Evolutionary conservation across 192 early-diverging fungal species (phyloP).

Genomic region (Umbelopsis sp.): DNA sequence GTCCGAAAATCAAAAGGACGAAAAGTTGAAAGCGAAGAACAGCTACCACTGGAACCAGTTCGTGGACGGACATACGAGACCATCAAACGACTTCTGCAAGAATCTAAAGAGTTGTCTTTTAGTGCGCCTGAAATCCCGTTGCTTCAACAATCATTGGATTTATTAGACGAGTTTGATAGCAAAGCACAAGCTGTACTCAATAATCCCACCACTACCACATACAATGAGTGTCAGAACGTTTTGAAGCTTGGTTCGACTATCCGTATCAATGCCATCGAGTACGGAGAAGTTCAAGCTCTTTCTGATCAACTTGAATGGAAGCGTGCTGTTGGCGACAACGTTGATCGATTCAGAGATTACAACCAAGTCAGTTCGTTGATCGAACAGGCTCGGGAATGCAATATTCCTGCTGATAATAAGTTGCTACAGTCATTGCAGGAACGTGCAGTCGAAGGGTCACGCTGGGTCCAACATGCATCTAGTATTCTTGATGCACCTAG

Average conservation of each 20-base stretch:
- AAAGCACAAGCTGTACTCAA: constrained; percentile 36
- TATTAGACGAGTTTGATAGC: constrained; percentile 29
- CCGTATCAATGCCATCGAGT: constrained; percentile 12
- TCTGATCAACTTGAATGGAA: constrained; percentile 16
- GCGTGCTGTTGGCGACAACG: neutral
- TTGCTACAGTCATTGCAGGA: neutral
- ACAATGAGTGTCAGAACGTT: constrained; percentile 39
- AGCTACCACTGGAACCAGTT: neutral
- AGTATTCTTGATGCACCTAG: neutral
- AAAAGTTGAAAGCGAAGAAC: constrained; percentile 12
- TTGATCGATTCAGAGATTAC: constrained; percentile 12
- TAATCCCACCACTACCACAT: constrained; percentile 27
- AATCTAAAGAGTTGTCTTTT: constrained; percentile 37
- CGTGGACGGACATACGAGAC: constrained; percentile 24
- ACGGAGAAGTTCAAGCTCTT: neutral
- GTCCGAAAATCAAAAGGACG: constrained; percentile 35
- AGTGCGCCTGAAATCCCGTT: constrained; percentile 45
- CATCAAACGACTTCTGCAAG: constrained; percentile 37
- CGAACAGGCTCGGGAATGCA: neutral
- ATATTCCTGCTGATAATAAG: neutral
- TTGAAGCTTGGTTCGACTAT: constrained; percentile 33
- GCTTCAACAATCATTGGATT: constrained; percentile 41
- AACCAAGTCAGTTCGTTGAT: neutral
- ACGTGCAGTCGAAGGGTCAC: neutral
- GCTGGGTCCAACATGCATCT: neutral